These are phyloP conservation scores for Bullera alba DNA, from an alignment of 768 basidiomycete genomes.

Conservation along the genomic window DNA sequence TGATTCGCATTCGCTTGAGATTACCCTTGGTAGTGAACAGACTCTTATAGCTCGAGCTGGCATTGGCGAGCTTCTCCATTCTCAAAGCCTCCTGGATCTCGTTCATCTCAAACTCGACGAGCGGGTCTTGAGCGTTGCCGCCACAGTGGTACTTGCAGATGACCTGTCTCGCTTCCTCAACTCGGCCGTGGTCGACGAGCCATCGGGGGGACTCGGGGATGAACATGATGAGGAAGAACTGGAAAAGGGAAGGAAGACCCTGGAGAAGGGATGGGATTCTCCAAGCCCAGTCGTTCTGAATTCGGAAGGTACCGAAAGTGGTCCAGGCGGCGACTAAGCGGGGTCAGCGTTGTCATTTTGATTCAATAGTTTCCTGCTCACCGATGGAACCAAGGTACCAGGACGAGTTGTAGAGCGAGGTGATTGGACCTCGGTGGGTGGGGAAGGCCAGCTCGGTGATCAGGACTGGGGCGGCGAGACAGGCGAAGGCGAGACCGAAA, in stretches of 20 bases:
- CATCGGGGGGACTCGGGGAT: constrained; percentile 66
- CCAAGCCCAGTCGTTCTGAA: constrained; percentile 53
- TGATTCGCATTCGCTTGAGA: constrained; percentile 19
- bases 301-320: constrained; percentile 62
- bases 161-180: constrained; percentile 39
- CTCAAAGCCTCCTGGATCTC: constrained; percentile 51
- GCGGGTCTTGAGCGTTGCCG: constrained; percentile 28
- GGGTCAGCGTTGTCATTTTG: too few relatives aligned
- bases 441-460: constrained; percentile 81
- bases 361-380: too few relatives aligned
- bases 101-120: constrained; percentile 34
- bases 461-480: constrained; percentile 71
- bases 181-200: constrained; percentile 46
- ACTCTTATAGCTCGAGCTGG: constrained; percentile 16
- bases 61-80: constrained; percentile 22
- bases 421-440: constrained; percentile 68
- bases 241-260: constrained; percentile 32
- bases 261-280: constrained; percentile 49
- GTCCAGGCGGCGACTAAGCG: constrained; percentile 38
- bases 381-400: constrained; percentile 73
- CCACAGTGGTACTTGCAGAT: constrained; percentile 31
- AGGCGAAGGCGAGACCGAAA: constrained; percentile 42
- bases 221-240: constrained; percentile 34
- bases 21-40: constrained; percentile 24
- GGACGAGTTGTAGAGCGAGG: constrained; percentile 54